Evolutionary conservation across 2,329 filamentous ascomycete species (phyloP).

Genomic region (Macrophomina tecta): DNA sequence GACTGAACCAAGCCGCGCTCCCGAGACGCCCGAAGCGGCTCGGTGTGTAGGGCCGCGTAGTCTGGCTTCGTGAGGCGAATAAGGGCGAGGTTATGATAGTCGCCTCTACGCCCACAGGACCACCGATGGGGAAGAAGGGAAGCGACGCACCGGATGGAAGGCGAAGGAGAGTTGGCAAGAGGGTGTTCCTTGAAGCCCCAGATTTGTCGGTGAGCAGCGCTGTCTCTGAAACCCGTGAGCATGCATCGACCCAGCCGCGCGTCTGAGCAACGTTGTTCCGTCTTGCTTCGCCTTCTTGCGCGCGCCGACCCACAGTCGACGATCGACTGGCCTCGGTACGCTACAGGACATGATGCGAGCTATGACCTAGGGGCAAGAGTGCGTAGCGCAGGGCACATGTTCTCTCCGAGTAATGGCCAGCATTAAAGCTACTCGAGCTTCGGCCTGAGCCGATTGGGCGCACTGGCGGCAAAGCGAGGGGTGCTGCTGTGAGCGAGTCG

Average conservation of each 20-base stretch:
- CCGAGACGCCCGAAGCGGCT: not conserved
- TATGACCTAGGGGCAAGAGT: not conserved
- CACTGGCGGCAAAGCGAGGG: not conserved
- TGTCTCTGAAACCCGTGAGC: slow-evolving; percentile 9
- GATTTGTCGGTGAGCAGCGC: slow-evolving; percentile 16
- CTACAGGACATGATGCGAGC: not conserved
- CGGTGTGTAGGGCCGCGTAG: not conserved
- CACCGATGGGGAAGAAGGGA: not conserved
- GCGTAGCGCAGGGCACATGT: not conserved
- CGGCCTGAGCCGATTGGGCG: slow-evolving; percentile 12
- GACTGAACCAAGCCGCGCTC: not conserved
- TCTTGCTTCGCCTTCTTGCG: slow-evolving; percentile 4
- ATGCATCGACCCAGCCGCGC: slow-evolving; percentile 20
- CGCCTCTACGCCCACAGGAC: not conserved
- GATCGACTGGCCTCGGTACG: not conserved
- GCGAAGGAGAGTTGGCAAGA: not conserved
- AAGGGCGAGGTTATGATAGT: not conserved
- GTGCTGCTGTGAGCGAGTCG: slow-evolving; percentile 1
- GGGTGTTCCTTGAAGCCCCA: not conserved
- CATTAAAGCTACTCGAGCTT: not conserved
- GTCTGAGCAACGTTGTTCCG: slow-evolving; percentile 9
- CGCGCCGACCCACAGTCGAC: slow-evolving; percentile 7
- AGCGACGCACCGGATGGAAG: not conserved
- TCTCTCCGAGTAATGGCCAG: slow-evolving; percentile 7
- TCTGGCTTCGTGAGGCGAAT: not conserved